Conservation (phyloP, 495 filamentous ascomycete species). For the Aspergillus cavernicola region DNA sequence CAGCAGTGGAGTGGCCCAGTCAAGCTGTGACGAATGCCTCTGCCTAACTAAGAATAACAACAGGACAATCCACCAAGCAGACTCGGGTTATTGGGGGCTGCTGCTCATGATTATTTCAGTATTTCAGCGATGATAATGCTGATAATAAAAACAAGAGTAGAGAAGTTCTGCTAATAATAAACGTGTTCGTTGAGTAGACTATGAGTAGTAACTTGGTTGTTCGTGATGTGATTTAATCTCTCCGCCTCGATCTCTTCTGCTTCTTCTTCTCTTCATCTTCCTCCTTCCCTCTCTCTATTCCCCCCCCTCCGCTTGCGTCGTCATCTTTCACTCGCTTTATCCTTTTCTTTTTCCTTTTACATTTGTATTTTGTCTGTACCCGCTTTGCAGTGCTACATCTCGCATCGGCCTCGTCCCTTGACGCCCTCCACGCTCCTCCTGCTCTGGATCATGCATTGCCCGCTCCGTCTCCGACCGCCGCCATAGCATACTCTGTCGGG, state of each 20-base stretch:
- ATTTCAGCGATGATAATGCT: background rate
- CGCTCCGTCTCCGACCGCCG: constrained; percentile 32
- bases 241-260: constrained; percentile 12
- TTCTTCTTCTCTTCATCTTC: background rate
- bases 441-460: constrained; percentile 35
- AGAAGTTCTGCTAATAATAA: constrained; percentile 4
- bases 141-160: too few species aligned
- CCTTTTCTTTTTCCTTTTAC: background rate
- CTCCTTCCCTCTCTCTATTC: background rate
- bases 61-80: constrained; percentile 3
- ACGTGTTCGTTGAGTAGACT: background rate
- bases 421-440: constrained; percentile 6
- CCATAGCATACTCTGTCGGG: constrained; percentile 34
- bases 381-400: constrained; percentile 16
- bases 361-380: constrained; percentile 10
- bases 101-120: background rate
- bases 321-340: constrained; percentile 7
- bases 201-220: too few species aligned
- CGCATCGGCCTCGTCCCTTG: constrained; percentile 12
- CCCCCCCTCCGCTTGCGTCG: constrained; percentile 9
- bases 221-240: background rate
- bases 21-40: constrained; percentile 12
- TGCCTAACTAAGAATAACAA: constrained; percentile 19
- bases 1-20: constrained; percentile 12
- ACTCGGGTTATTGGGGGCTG: background rate